Conservation (phyloP, 164 flowering plant genomes). For the Echeveria elegans region DNA sequence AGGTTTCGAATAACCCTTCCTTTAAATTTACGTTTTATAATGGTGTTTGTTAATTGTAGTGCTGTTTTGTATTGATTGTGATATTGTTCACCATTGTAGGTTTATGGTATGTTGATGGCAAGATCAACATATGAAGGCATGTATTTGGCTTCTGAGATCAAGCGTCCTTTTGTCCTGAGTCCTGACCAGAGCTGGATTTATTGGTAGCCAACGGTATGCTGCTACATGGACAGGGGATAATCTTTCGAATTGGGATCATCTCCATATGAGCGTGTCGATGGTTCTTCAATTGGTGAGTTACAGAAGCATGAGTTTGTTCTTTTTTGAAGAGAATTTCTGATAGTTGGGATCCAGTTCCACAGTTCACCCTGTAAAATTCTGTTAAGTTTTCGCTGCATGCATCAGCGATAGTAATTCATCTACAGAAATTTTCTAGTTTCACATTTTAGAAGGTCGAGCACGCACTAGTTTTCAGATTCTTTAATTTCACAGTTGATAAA, state of each 20-base stretch:
- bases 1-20: not conserved
- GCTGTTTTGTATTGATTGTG: not conserved
- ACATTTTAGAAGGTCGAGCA: not conserved
- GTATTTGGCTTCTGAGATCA: conserved; percentile 52
- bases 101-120: conserved; percentile 95
- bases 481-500: not conserved
- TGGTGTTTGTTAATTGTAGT: not conserved
- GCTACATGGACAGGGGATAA: conserved; percentile 99
- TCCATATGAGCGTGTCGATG: conserved; percentile 90
- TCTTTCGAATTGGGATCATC: conserved; percentile 87
- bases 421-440: not conserved
- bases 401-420: not conserved
- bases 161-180: conserved; percentile 96
- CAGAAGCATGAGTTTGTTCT: not conserved
- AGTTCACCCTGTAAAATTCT: not conserved
- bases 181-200: conserved; percentile 89
- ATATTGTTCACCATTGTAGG: conserved; percentile 31
- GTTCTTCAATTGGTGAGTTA: conserved; percentile 79
- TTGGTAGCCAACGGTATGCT: conserved; percentile 90
- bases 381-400: not conserved
- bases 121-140: conserved; percentile 90
- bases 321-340: not conserved
- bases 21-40: not conserved
- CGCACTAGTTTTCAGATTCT: not conserved
- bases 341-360: not conserved